Base-by-base conservation (phyloP, 78 protist genomes). In the Thecamonas trahens region DNA sequence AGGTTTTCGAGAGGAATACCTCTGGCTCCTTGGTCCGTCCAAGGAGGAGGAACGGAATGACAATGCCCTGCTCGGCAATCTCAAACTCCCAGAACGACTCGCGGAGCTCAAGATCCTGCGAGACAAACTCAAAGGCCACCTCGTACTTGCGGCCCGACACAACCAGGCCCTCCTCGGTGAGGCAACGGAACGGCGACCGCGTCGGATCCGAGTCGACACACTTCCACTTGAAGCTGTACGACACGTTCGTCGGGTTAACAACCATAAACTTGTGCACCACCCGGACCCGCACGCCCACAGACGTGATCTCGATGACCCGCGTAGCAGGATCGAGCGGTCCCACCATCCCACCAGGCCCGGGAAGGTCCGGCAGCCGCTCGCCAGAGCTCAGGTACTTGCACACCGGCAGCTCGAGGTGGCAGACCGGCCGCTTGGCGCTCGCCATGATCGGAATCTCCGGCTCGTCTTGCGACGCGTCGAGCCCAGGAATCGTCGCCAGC, bases 61-160 rank as follows among this genome's bases (percentile, higher is more conserved):
- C 17, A 67, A 72, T 32, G 40, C n/a, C 34, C 14, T 63, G 76
- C 7, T 34, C 77, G 32, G 60, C 61, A 54, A 88, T 83, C 37
- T 8, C 7, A 75, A 88, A 80, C 38, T n/a, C 3, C 93, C 93
- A 88, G 72, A 76, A 47, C 24, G 80, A 32, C 72, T 88, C 94
- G n/a, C 3, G 17, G 8, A 52, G 52, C n/a, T 38, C 45, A 31
- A 61, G 73, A 35, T 7, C 0, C 44, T 72, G 78, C 22, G 94
- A 85, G 24, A 61, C 32, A 79, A 52, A 88, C 53, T 88, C 86
- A 69, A 88, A 83, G 29, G 53, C 68, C 69, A 83, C 64, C 76
- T 88, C 93, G 42, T 35, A 22, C 58, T 80, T 76, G 63, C 61
- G 73, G 34, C 93, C 93, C 40, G 73, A 14, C 58, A 49, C 58